A percentile compares a stretch with the other conserved stretches of the same genome.
Evolutionary conservation across 2,329 filamentous ascomycete genomes (phyloP).

Genomic region (Penicillium sp.): DNA sequence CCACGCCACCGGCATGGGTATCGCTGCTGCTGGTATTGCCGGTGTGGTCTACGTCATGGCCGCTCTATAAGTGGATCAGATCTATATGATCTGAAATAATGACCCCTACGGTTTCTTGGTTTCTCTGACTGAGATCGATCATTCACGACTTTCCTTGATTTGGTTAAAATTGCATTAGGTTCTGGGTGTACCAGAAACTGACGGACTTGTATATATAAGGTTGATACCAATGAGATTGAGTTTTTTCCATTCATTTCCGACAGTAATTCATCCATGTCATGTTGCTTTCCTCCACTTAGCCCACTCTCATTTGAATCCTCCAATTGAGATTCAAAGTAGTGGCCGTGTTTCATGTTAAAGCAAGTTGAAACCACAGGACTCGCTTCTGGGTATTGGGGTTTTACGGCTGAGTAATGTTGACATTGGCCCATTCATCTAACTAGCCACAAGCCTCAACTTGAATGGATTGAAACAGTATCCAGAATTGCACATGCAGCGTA

Average conservation of each 20-base stretch:
- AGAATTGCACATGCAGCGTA: too few relatives aligned
- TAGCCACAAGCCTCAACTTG: too few relatives aligned
- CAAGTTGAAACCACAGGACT: too few relatives aligned
- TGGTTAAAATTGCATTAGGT: constrained; percentile 1
- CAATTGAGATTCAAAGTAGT: too few relatives aligned
- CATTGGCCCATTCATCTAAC: too few relatives aligned
- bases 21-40: constrained; percentile 25
- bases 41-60: constrained; percentile 32
- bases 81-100: not conserved
- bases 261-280: not conserved
- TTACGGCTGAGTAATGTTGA: too few relatives aligned
- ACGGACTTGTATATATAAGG: not conserved
- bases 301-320: too few relatives aligned
- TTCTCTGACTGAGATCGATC: not conserved
- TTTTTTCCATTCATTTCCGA: not conserved
- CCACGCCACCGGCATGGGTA: constrained; percentile 23
- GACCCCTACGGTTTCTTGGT: not conserved
- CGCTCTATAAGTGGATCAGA: constrained; percentile 25
- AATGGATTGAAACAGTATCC: too few relatives aligned
- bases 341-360: too few relatives aligned
- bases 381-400: too few relatives aligned
- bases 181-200: not conserved
- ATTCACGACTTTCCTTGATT: constrained; percentile 13
- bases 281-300: too few relatives aligned
- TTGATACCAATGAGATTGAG: not conserved